Evolutionary conservation across 352 stramenopile genomes (phyloP).

Genomic region (Phytophthora sojae): DNA sequence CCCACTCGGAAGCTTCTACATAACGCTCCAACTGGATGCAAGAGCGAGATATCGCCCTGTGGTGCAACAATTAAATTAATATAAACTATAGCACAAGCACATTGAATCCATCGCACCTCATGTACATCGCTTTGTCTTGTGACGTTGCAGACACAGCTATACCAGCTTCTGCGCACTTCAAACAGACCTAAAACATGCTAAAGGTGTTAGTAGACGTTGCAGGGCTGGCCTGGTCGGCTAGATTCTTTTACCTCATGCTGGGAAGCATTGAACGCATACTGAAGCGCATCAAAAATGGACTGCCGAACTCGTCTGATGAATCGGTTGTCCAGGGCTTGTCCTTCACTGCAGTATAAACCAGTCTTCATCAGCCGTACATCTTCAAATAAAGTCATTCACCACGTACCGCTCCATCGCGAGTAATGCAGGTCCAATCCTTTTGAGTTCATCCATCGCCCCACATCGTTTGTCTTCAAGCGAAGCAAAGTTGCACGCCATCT

Average conservation of each 20-base stretch:
- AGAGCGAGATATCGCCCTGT: slow-evolving; percentile 46
- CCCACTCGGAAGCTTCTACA: slow-evolving; percentile 48
- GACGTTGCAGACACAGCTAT: slow-evolving; percentile 23
- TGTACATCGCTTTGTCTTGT: slow-evolving; percentile 57
- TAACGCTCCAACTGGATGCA: slow-evolving; percentile 45
- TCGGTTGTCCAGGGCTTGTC: slow-evolving; percentile 6
- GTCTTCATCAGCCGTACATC: neutral
- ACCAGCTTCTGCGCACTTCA: slow-evolving; percentile 56
- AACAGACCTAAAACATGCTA: slow-evolving; percentile 46
- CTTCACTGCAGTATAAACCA: slow-evolving; percentile 18
- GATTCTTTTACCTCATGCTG: slow-evolving; percentile 45
- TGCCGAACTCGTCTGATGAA: slow-evolving; percentile 40
- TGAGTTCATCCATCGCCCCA: slow-evolving; percentile 57
- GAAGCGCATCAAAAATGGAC: slow-evolving; percentile 58
- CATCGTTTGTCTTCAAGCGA: slow-evolving; percentile 36
- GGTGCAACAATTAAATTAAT: slow-evolving; percentile 2
- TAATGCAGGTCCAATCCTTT: slow-evolving; percentile 37
- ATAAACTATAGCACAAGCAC: neutral
- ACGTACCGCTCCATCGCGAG: slow-evolving; percentile 41
- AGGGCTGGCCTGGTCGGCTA: neutral
- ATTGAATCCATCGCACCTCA: slow-evolving; percentile 44
- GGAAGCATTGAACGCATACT: slow-evolving; percentile 45
- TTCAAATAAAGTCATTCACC: neutral
- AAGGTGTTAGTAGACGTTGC: neutral
- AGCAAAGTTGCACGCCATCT: slow-evolving; percentile 69